phyloP scores from a whole-genome alignment of 345 rosid species.

The Geranium brycei region DNA sequence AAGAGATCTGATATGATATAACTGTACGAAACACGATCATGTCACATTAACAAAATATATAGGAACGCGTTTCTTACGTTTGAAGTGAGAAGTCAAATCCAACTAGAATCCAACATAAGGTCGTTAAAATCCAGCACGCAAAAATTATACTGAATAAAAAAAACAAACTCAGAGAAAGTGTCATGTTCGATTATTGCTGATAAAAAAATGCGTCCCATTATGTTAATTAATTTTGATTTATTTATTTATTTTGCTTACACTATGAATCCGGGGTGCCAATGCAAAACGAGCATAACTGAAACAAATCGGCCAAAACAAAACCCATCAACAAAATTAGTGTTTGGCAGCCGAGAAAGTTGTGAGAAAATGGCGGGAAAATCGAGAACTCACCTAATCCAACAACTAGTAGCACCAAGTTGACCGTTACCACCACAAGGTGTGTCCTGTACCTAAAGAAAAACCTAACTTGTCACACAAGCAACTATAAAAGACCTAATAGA shows the following conservation, averaged over 20 bases:
- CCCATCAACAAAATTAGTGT: conserved; percentile 5
- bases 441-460: conserved; percentile 23
- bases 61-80: conserved; percentile 26
- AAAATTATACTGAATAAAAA: conserved; percentile 40
- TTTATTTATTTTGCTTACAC: conserved; percentile 22
- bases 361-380: not conserved
- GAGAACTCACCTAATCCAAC: conserved; percentile 36
- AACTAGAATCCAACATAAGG: conserved; percentile 44
- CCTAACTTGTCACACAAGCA: not conserved
- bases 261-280: conserved; percentile 57
- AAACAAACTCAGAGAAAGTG: not conserved
- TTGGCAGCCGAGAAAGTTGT: not conserved
- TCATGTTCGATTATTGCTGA: not conserved
- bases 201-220: no score
- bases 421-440: conserved; percentile 29
- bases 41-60: no score
- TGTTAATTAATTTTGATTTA: not conserved
- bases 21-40: no score
- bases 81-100: conserved; percentile 57
- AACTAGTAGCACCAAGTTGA: conserved; percentile 36
- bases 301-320: conserved; percentile 1
- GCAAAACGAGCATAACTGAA: conserved; percentile 43
- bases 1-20: not conserved
- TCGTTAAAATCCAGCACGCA: conserved; percentile 57
- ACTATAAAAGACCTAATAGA: no score